Percentiles rank a stretch among this genome's conserved stretches.
Conservation (phyloP, 73 alveolate species). For the Effrenium voratum region DNA sequence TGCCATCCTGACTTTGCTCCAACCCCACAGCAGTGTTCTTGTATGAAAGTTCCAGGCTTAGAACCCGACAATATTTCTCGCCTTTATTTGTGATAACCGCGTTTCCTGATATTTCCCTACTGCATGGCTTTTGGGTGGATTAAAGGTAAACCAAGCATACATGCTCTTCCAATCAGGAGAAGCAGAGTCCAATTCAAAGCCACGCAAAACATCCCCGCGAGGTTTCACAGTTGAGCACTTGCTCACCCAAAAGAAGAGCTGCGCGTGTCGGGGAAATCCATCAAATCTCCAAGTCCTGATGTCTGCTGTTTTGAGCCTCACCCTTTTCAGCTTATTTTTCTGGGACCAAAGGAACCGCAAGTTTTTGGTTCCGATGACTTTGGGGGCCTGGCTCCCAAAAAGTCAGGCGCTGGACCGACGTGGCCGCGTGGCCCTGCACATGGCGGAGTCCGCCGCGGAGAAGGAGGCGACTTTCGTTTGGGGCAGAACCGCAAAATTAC, state of each 20-base stretch:
- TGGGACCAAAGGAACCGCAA: not conserved
- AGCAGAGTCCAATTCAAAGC: no score
- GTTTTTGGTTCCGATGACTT: not conserved
- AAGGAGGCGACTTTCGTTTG: no score
- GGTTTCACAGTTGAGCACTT: not conserved
- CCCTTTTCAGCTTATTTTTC: not conserved
- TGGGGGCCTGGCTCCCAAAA: not conserved
- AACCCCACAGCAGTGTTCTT: not conserved
- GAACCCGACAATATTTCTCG: no score
- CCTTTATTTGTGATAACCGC: no score
- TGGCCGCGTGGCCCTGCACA: constrained; percentile 71
- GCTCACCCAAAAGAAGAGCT: not conserved
- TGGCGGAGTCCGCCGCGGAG: constrained; percentile 64
- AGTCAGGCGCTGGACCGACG: constrained; percentile 55
- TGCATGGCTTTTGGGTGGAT: no score
- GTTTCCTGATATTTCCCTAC: no score
- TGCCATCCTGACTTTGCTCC: not conserved
- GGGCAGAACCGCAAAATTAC: no score
- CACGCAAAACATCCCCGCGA: no score
- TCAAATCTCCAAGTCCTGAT: not conserved
- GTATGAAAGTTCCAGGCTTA: not conserved
- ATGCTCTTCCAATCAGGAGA: no score
- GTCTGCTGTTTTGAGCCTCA: not conserved
- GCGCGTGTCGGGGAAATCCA: not conserved
- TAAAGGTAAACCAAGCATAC: no score